Percentiles rank a stretch among this genome's conserved stretches.
These are phyloP conservation scores for Blastomyces emzantsi DNA, from an alignment of 2,329 filamentous ascomycete species.

Conservation along the genomic window DNA sequence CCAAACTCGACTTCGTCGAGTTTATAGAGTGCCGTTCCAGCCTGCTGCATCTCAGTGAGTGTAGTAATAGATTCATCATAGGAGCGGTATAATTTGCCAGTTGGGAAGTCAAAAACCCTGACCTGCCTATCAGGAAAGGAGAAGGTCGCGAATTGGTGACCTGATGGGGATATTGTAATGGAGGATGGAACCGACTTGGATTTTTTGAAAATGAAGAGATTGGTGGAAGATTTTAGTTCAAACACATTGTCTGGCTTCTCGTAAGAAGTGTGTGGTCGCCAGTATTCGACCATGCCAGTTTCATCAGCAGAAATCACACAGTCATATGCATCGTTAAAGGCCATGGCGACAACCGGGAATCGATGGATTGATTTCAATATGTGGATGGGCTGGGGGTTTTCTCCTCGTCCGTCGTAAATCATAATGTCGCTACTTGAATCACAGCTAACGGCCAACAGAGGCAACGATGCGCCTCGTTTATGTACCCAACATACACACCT, in stretches of 20 bases:
- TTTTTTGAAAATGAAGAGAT: slow-evolving; percentile 95
- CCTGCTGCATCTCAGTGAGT: slow-evolving; percentile 90
- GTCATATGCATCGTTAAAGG: slow-evolving; percentile 79
- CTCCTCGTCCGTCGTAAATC: slow-evolving; percentile 84
- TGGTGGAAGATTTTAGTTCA: slow-evolving; percentile 85
- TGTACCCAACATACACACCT: slow-evolving; percentile 89
- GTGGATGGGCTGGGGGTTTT: slow-evolving; percentile 66
- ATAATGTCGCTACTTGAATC: slow-evolving; percentile 62
- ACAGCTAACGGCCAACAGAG: slow-evolving; percentile 74
- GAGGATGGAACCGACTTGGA: slow-evolving; percentile 75
- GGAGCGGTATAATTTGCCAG: slow-evolving; percentile 78
- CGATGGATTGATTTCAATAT: slow-evolving; percentile 72
- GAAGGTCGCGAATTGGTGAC: slow-evolving; percentile 75
- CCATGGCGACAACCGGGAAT: slow-evolving; percentile 71
- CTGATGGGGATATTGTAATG: slow-evolving; percentile 75
- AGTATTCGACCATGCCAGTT: slow-evolving; percentile 93
- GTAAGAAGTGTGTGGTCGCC: slow-evolving; percentile 66
- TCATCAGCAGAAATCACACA: slow-evolving; percentile 88
- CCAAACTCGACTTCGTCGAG: slow-evolving; percentile 90
- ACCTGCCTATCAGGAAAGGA: slow-evolving; percentile 93
- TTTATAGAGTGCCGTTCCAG: slow-evolving; percentile 71
- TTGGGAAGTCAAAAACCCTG: slow-evolving; percentile 83
- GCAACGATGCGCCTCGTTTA: slow-evolving; percentile 73
- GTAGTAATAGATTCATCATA: slow-evolving; percentile 92
- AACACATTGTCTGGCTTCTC: slow-evolving; percentile 92